These are phyloP conservation scores for Amniculicola lignicola DNA, from an alignment of 495 filamentous ascomycete species.

Conservation along the genomic window DNA sequence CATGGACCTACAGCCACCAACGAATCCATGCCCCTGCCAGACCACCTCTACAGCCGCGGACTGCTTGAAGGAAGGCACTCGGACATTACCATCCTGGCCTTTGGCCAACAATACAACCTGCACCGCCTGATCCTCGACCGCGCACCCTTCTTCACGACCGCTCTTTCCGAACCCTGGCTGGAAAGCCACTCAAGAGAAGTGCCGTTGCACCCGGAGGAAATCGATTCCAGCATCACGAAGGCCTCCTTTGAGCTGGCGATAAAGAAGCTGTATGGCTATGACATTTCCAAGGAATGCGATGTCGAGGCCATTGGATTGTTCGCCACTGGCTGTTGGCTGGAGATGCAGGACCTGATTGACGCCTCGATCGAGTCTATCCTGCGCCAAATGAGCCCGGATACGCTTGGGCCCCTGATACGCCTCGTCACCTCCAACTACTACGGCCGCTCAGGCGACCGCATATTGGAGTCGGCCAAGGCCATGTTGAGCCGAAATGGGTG, in stretches of 20 bases:
- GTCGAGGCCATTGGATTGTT: slow-evolving; percentile 56
- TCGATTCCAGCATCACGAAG: slow-evolving; percentile 57
- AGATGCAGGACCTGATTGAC: slow-evolving; percentile 59
- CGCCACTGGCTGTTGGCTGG: slow-evolving; percentile 58
- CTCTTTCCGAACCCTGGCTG: slow-evolving; percentile 57
- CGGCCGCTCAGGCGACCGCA: slow-evolving; percentile 53
- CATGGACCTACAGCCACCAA: slow-evolving; percentile 26
- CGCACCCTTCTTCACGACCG: slow-evolving; percentile 57
- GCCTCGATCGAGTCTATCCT: slow-evolving; percentile 53
- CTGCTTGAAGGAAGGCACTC: slow-evolving; percentile 55
- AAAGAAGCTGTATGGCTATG: slow-evolving; percentile 55
- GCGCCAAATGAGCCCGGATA: slow-evolving; percentile 51
- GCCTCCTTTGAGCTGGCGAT: slow-evolving; percentile 56
- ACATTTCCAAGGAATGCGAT: slow-evolving; percentile 50
- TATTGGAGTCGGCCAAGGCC: slow-evolving; percentile 56
- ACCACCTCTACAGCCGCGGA: slow-evolving; percentile 58
- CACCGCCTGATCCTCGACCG: slow-evolving; percentile 58
- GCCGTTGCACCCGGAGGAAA: slow-evolving; percentile 54
- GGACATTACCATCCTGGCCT: slow-evolving; percentile 55
- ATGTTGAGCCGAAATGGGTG: slow-evolving; percentile 61
- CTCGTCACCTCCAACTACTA: slow-evolving; percentile 61
- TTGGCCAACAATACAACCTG: slow-evolving; percentile 52
- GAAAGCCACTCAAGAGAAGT: slow-evolving; percentile 55
- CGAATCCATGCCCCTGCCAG: slow-evolving; percentile 50
- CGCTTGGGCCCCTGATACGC: slow-evolving; percentile 48